A percentile compares a stretch with the other conserved stretches of the same genome.
Evolutionary conservation across 768 basidiomycete species (phyloP).

Genomic region (Phanerodontia chrysosporium): DNA sequence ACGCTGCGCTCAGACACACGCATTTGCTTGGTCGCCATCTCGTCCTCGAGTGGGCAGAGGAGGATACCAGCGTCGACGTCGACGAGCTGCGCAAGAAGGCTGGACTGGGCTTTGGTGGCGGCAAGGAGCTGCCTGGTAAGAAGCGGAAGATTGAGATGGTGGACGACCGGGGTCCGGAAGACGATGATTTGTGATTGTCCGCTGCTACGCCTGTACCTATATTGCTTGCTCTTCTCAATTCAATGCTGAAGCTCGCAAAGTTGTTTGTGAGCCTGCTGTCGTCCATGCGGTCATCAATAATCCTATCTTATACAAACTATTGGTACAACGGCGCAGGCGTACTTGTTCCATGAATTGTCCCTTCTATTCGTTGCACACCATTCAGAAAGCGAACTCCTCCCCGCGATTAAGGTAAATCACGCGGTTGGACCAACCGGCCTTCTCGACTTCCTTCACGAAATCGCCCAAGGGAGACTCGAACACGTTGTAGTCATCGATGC

Average conservation of each 20-base stretch:
- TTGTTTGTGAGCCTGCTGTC: too few species aligned
- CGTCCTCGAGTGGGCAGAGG: slow-evolving; percentile 85
- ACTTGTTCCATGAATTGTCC: neutral
- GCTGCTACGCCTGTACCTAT: slow-evolving; percentile 2
- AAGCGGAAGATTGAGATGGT: slow-evolving; percentile 63
- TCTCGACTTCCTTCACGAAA: slow-evolving; percentile 26
- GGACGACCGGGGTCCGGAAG: slow-evolving; percentile 28
- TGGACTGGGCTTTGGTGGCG: slow-evolving; percentile 70
- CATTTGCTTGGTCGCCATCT: slow-evolving; percentile 95
- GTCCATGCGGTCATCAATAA: too few species aligned
- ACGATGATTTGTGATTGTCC: neutral
- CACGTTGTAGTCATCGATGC: slow-evolving; percentile 25
- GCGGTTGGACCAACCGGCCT: slow-evolving; percentile 24
- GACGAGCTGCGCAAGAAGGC: slow-evolving; percentile 75
- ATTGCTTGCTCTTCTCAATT: too few species aligned
- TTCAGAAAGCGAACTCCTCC: slow-evolving; percentile 22
- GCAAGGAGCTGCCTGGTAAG: slow-evolving; percentile 65
- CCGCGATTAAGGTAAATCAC: slow-evolving; percentile 29
- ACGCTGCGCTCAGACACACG: slow-evolving; percentile 82
- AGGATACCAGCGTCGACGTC: slow-evolving; percentile 75
- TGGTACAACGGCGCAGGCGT: too few species aligned
- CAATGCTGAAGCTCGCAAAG: too few species aligned
- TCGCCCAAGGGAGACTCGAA: slow-evolving; percentile 26
- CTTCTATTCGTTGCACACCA: neutral
- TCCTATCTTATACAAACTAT: too few species aligned